A percentile compares a stretch with the other conserved stretches of the same genome.
Conservation (phyloP, 345 rosid genomes). For the Populus davidiana region DNA sequence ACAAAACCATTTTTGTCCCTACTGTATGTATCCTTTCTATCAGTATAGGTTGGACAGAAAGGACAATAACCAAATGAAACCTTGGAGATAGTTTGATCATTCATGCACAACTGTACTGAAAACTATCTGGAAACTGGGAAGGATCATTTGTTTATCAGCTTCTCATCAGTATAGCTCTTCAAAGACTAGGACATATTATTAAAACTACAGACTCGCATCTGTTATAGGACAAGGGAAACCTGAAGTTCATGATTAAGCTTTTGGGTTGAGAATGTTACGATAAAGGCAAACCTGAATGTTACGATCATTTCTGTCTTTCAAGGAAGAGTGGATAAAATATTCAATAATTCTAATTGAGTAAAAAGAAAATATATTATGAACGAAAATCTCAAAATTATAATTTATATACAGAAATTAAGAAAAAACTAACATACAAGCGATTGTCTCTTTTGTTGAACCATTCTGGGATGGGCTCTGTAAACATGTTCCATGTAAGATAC, state of each 20-base stretch:
- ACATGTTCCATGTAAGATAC: conserved; percentile 17
- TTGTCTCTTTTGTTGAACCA: conserved; percentile 9
- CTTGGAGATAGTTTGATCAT: background rate
- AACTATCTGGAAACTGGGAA: background rate
- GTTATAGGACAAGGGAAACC: too few relatives aligned
- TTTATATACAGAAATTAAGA: background rate
- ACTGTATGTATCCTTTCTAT: too few relatives aligned
- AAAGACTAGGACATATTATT: too few relatives aligned
- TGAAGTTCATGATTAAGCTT: too few relatives aligned
- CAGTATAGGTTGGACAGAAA: too few relatives aligned
- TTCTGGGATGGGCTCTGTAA: conserved; percentile 12
- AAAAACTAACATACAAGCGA: conserved; percentile 9
- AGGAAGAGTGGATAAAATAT: background rate
- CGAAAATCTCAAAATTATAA: background rate
- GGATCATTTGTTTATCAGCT: too few relatives aligned
- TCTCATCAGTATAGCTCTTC: too few relatives aligned
- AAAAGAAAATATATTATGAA: background rate
- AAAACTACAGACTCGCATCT: too few relatives aligned
- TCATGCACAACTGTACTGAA: background rate
- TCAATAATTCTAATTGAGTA: background rate
- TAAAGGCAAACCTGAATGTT: too few relatives aligned
- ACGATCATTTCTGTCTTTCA: too few relatives aligned
- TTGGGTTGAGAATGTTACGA: too few relatives aligned
- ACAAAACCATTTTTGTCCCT: too few relatives aligned
- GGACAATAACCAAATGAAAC: background rate